Conservation (phyloP, 139 green algal species). For the Choricystis sp. region DNA sequence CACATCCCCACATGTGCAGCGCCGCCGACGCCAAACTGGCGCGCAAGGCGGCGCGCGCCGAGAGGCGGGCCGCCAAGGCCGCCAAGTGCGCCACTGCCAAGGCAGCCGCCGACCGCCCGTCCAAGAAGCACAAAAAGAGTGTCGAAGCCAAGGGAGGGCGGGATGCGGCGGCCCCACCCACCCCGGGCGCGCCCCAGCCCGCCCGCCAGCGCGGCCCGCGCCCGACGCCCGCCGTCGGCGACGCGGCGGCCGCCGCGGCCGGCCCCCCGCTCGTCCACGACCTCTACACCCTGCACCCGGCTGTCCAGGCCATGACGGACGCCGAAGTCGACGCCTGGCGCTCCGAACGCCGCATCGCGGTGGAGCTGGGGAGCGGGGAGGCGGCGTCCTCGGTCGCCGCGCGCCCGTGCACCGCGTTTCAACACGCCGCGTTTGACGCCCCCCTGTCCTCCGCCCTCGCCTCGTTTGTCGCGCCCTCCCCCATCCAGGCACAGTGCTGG, state of each 20-base stretch:
- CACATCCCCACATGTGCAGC: too few species aligned
- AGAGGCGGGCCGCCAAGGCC: too few species aligned
- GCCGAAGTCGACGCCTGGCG: conserved; percentile 22
- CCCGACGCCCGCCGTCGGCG: conserved; percentile 1
- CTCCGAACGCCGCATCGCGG: conserved; percentile 22
- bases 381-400: conserved; percentile 8
- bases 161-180: too few species aligned
- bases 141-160: too few species aligned
- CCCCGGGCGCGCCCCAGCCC: too few species aligned
- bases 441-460: conserved; percentile 37
- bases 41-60: too few species aligned
- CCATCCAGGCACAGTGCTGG: conserved; percentile 62
- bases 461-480: conserved; percentile 48
- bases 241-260: conserved; percentile 10
- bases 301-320: conserved; percentile 20
- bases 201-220: too few species aligned
- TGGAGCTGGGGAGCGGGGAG: too few species aligned
- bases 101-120: background rate
- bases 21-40: too few species aligned
- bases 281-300: conserved; percentile 15
- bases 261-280: conserved; percentile 16
- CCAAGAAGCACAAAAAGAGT: too few species aligned
- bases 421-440: conserved; percentile 4
- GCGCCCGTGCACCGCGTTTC: conserved; percentile 11
- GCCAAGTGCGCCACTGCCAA: conserved; percentile 2